phyloP scores from a whole-genome alignment of 2,329 filamentous ascomycete genomes.

The Xylariaceae sp. region DNA sequence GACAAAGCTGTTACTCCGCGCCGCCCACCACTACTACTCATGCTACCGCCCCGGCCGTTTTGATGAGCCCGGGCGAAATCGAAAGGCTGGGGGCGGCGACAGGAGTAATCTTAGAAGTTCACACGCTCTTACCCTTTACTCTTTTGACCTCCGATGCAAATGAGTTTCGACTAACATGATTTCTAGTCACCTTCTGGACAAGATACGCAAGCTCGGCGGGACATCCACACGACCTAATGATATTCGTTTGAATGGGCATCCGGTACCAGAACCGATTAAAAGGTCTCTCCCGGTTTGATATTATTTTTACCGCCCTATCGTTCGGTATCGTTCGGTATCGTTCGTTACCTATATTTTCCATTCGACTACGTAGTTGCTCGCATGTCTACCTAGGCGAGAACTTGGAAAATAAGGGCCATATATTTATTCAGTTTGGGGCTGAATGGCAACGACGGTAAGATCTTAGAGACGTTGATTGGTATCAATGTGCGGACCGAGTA shows the following conservation, averaged over 20 bases:
- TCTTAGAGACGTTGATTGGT: neutral
- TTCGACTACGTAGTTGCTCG: neutral
- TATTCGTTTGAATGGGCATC: conserved; percentile 28
- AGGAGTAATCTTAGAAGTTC: neutral
- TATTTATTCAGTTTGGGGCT: neutral
- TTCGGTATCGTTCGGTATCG: too few species aligned
- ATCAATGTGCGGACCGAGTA: neutral
- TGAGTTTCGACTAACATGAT: conserved; percentile 11
- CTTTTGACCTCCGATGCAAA: neutral
- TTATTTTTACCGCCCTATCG: neutral
- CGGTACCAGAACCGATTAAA: conserved; percentile 42
- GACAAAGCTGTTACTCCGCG: neutral
- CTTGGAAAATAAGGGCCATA: neutral
- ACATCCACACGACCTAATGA: conserved; percentile 32
- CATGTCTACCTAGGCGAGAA: neutral
- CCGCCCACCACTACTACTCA: neutral
- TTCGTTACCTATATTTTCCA: neutral
- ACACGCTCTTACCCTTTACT: neutral
- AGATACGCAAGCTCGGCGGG: conserved; percentile 44
- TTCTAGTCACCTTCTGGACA: conserved; percentile 50
- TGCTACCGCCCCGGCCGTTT: too few species aligned
- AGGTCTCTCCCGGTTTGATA: conserved; percentile 37
- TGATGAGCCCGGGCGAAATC: too few species aligned
- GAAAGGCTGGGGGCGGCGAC: too few species aligned
- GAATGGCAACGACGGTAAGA: neutral